Conservation (phyloP, 139 green algal species). For the Asterochloris erici region DNA sequence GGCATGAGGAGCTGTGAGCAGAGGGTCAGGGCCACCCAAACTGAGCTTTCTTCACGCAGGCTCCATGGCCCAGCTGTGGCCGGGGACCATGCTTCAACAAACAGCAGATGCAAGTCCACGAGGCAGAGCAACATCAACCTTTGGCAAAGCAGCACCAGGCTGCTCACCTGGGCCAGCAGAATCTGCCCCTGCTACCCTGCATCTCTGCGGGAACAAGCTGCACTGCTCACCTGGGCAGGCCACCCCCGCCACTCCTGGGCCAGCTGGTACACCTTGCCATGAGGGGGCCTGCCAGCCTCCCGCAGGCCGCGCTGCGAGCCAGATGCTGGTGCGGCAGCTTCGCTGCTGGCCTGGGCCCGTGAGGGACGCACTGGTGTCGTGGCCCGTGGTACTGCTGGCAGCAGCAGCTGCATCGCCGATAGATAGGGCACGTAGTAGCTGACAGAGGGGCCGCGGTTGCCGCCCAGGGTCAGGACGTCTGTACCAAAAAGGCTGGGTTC, state of each 20-base stretch:
- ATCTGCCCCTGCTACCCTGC: no score
- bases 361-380: not conserved
- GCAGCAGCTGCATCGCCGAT: constrained; percentile 18
- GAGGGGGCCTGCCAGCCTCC: not conserved
- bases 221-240: not conserved
- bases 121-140: not conserved
- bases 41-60: not conserved
- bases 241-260: not conserved
- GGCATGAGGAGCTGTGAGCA: not conserved
- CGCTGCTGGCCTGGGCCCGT: not conserved
- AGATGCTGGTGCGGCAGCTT: not conserved
- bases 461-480: constrained; percentile 11
- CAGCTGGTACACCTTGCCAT: not conserved
- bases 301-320: not conserved
- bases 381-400: not conserved
- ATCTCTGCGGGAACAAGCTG: no score
- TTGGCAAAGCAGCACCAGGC: no score
- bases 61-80: not conserved
- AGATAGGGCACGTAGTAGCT: constrained; percentile 16
- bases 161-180: no score
- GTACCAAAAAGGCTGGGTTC: constrained; percentile 11
- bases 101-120: not conserved
- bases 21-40: not conserved
- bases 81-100: no score
- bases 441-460: constrained; percentile 10